Conservation (phyloP, 495 filamentous ascomycete species). For the Neurospora sp. region DNA sequence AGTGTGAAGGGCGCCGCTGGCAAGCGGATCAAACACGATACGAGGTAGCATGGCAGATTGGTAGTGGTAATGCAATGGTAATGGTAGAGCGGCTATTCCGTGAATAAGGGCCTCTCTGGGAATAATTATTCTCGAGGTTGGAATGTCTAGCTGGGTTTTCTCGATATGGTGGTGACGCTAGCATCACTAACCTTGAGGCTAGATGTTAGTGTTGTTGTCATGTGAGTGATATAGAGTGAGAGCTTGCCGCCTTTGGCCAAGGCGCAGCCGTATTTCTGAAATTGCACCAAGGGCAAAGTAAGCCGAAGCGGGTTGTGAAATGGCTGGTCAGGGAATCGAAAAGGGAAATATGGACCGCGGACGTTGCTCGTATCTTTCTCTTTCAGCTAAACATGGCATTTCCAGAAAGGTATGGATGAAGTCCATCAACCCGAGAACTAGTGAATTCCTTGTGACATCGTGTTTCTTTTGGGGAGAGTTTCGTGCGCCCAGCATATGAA, state of each 20-base stretch:
- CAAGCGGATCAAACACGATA: background rate
- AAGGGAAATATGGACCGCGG: background rate
- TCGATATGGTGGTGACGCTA: background rate
- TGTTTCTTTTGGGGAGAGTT: background rate
- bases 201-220: background rate
- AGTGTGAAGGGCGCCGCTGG: background rate
- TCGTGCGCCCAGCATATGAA: background rate
- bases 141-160: background rate
- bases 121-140: background rate
- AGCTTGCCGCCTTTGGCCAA: background rate
- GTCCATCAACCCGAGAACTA: background rate
- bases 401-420: background rate
- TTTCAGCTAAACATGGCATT: background rate
- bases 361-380: background rate
- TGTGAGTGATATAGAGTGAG: background rate
- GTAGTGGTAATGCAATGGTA: background rate
- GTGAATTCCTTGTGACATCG: background rate
- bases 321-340: background rate
- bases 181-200: background rate
- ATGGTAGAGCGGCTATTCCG: background rate
- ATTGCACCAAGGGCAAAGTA: background rate
- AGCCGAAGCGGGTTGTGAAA: background rate
- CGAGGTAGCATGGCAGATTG: background rate
- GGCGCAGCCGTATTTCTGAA: background rate
- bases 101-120: too few relatives aligned